Conservation (phyloP, 1,284 basidiomycete species). For the Cutaneotrichosporon cutaneum region DNA sequence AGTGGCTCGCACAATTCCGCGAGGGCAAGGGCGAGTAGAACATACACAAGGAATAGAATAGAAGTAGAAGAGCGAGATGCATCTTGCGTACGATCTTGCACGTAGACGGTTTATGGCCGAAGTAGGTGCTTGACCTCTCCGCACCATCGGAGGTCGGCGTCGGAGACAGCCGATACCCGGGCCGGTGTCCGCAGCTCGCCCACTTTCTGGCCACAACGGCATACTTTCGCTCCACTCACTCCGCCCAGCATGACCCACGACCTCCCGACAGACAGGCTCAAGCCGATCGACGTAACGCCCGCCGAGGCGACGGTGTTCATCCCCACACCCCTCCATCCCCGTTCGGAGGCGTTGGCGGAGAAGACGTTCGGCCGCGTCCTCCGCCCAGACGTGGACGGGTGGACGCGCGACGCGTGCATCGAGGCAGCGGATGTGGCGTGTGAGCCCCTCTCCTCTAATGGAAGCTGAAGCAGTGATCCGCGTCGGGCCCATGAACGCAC, state of each 20-base stretch:
- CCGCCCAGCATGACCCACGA: neutral
- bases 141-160: neutral
- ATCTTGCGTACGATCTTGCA: conserved; percentile 5
- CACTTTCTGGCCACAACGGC: neutral
- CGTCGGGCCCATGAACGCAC: conserved; percentile 25
- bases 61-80: neutral
- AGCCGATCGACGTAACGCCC: conserved; percentile 8
- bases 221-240: neutral
- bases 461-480: conserved; percentile 31
- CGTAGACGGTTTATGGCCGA: too few species aligned
- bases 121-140: neutral
- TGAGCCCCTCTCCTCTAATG: conserved; percentile 14
- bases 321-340: conserved; percentile 39
- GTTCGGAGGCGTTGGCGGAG: conserved; percentile 40
- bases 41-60: neutral
- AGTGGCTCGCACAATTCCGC: conserved; percentile 72
- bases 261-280: neutral
- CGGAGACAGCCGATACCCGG: neutral
- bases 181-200: neutral
- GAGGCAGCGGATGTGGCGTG: conserved; percentile 32
- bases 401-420: conserved; percentile 33
- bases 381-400: conserved; percentile 28
- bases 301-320: conserved; percentile 40
- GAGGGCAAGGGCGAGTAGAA: conserved; percentile 16
- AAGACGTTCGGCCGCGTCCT: conserved; percentile 36